Base-by-base conservation (phyloP, 306 rosid species). In the Vigna mungo region DNA sequence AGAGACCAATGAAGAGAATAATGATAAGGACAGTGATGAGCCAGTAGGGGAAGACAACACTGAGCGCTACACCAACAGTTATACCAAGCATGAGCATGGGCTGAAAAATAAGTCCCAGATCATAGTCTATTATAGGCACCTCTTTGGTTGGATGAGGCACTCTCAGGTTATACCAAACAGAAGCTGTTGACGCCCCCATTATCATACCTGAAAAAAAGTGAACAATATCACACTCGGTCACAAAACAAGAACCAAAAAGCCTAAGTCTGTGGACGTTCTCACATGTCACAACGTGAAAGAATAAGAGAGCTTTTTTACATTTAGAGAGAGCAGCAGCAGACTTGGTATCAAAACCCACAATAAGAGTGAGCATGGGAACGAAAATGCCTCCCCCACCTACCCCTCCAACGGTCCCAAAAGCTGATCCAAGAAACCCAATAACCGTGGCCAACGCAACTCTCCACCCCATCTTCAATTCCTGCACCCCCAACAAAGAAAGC, bases 41-140 rank as follows among this genome's bases (percentile, higher is more conserved):
- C 98, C 97, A 94, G 83, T 90, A 94, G 20, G 98, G 98, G 78
- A 94, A 94, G 58, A 91, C 93, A 37, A 94, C 98, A 54, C 98
- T 94, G 25, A 94, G 93, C 51, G 93, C 34, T 32, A 94, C 97
- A 9, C 98, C 98, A 18, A 94, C 8, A 36, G 98, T 94, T 82
- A 94, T 94, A 27, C 97, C 98, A 78, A 94, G 97, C 97, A 94
- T 94, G 66, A 90, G 90, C 96, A 94, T 86, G 54, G 98, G 98
- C 81, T 94, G 97, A 41, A 94, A 94, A 36, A 94, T 78, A 75
- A 94, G 92, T 7, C 97, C 97, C 12, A 94, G 59, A 80, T 94
- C 91, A 48, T 94, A 92, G 66, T 94, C 98, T 36, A 94, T 60
- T 32, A 94, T 94, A 1, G 98, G 98, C 41, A 87, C 96, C 73